Base-by-base conservation (phyloP, 192 early-diverging fungal species). In the Lobulomyces angularis region DNA sequence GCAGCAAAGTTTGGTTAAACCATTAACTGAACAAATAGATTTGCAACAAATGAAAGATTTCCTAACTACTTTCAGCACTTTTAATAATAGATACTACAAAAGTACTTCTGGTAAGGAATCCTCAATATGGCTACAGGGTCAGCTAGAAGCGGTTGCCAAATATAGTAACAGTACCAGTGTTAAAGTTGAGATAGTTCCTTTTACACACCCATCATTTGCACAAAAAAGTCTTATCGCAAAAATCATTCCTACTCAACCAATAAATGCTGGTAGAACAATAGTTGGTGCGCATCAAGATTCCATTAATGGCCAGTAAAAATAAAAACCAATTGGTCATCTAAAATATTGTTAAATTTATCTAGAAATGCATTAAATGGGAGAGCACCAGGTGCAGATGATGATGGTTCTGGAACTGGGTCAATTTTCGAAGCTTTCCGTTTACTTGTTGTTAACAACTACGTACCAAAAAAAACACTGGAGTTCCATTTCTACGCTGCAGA, bases 401-500 rank as follows among this genome's bases (percentile, higher is more conserved):
- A 97, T 62, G 93, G 93, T 24, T 86, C 82, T 35, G 93, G 93
- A 9, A 83, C 79, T 0, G 75, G 79, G n/a, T 88, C 89, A 3
- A 86, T 89, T 39, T 61, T 92, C 27, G 90, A 97, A 62, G 69
- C 84, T 7, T 80, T 90, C 67, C 71, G 84, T 20, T 62, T 73
- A 17, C 58, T 94, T 2, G 62, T 86, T 26, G 35, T 54, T n/a
- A 62, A 57, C 37, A 79, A 67, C 0, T 83, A 89, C 47, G 60
- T 58, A 18, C 88, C 86, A 12, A 37, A 61, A 5, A 25, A 38
- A n/a, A n/a, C n/a, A n/a, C n/a, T 97, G 26, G 90, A 94, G 53
- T 94, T 94, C 71, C 90, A 94, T 67, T 97, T 83, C 82, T n/a
- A 91, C 54, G 77, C 84, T 36, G 90, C 67, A 40, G 85, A 94